Conservation (phyloP, 2,329 filamentous ascomycete species). For the Chaetomium globosum region DNA sequence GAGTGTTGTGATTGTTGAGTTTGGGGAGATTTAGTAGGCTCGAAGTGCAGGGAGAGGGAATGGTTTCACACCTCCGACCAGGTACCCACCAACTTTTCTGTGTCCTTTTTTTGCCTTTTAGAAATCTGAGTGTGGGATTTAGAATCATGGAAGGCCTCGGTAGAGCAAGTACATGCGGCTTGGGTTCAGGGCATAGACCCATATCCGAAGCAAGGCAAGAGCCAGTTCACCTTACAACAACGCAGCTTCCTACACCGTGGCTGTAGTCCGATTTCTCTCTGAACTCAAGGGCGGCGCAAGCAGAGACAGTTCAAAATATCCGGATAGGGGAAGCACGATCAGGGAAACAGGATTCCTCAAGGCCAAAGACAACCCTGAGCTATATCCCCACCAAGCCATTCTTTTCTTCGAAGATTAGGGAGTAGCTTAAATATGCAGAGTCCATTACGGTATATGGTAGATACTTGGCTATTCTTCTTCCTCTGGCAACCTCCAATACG, state of each 20-base stretch:
- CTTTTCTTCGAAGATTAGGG: not conserved
- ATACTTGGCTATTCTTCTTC: too few relatives aligned
- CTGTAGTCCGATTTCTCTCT: not conserved
- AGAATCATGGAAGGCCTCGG: too few relatives aligned
- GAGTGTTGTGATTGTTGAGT: slow-evolving; percentile 20
- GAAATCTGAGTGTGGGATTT: not conserved
- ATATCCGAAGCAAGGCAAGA: not conserved
- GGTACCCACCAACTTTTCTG: not conserved
- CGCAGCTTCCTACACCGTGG: not conserved
- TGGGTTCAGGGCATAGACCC: not conserved
- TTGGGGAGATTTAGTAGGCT: not conserved
- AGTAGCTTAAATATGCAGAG: not conserved
- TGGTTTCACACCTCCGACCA: not conserved
- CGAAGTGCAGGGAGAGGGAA: not conserved
- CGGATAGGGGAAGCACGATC: not conserved
- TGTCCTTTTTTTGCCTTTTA: too few relatives aligned
- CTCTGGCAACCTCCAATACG: too few relatives aligned
- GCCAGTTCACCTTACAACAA: not conserved
- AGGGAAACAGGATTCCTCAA: not conserved
- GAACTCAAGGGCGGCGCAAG: not conserved
- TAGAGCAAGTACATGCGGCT: not conserved
- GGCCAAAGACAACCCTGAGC: not conserved
- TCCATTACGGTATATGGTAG: too few relatives aligned
- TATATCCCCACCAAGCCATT: not conserved
- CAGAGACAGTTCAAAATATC: not conserved